Evolutionary conservation across 2,329 filamentous ascomycete genomes (phyloP), one percentile per base, ranked within the genome.

Genomic region (Phaeosphaeria sp.): DNA sequence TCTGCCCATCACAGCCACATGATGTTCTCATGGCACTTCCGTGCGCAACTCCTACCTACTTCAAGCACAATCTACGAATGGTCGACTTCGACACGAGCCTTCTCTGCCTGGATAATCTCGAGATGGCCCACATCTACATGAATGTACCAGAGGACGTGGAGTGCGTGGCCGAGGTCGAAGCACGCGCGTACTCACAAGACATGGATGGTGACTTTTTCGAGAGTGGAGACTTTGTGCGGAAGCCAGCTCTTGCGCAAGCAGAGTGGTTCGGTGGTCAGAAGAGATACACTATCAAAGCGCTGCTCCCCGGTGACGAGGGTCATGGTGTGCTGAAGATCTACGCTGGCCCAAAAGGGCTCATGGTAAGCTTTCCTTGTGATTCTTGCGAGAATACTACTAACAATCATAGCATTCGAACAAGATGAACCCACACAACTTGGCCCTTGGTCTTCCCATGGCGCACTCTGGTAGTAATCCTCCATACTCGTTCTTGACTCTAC

Each of bases 131-230:
- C 63, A 80, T 99, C 69, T 91, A 93, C 67, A 87, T 99, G 73
- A 87, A 89, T 53, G 93, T 97, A 0, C 95, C 95, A 0, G 83
- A 89, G 17, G 95, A 99, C 69, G 88, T 98, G 18, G 96, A 99
- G 76, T 88, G 95, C 52, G 89, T 93, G 2, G 95, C 95, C 15
- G 94, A 98, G 78, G 91, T 97, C 0, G 94, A 98, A 78, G 90
- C 92, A 2, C 87, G 90, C 41, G 88, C 88, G 1, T 96, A 91
- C 72, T 86, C 90, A 1, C 85, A 89, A 41, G 95, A 99, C 73
- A 84, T 84, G 0, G 95, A 99, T 72, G 96, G 95, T 2, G 95
- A 99, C 75, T 85, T 89, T 62, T 98, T 97, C 72, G 95, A 99
- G 77, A 97, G 89, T 65, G 93, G 95, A 33, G 94, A 98, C 15